Evolutionary conservation across 2,329 filamentous ascomycete species (phyloP), one percentile per base, ranked within the genome.

Genomic region (Alternaria gansuensis): DNA sequence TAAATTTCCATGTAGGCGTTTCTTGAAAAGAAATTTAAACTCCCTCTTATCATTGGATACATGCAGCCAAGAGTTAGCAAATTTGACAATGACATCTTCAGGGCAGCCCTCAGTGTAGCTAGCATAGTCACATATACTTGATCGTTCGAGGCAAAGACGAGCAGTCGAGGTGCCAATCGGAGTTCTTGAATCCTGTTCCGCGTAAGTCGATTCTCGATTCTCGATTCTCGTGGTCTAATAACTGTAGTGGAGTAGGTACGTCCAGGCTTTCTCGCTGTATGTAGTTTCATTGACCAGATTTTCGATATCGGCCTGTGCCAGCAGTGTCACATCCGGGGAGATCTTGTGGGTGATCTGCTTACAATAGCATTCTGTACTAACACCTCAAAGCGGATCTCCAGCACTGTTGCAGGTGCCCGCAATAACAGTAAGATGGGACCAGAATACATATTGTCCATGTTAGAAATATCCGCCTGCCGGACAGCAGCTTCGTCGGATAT

Each of bases 321-420:
- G 36, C 0, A 39, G 36, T 0, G 36, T 39, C 36, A 39, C 36
- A 8, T 39, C 36, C 17, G 36, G 0, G 0, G 36, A 40, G 0
- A 40, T 21, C 37, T 0, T 11, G 37, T 21, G 37, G 0, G 37
- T 40, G 0, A 40, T 3, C 0, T 40, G 37, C 1, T 40, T 40
- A 13, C 37, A 40, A 21, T 40, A 0, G 37, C 37, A 11, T 23
- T 11, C 0, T 0, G 5, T 40, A 0, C 17, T 40, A 2, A 40
- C 37, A 0, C 17, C 37, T 0, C 37, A 0, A 3, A 40, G 37
- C 17, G 37, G 0, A 2, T 40, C 17, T 17, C 23, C 37, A 0
- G 37, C 37, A 11, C 37, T 40, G 23, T 1, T 40, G 37, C 17
- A 40, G 0, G 17, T 23, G 0, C 33, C 46, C 23, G 31, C 33